phyloP scores from a whole-genome alignment of 1,139 yeast genomes.

The Suhomyces panamericanus region DNA sequence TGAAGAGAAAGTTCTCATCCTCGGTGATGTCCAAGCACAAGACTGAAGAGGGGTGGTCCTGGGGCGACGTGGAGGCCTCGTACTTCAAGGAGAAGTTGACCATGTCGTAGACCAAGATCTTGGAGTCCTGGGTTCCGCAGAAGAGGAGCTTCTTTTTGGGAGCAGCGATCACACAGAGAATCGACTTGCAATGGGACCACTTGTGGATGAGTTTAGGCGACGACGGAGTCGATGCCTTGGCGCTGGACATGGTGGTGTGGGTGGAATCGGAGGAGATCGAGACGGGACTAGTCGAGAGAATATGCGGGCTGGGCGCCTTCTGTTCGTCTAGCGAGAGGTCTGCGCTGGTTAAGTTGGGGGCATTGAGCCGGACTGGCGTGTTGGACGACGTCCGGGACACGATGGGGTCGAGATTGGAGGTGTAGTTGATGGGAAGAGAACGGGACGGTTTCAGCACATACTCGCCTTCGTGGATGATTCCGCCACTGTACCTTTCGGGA shows the following conservation, averaged over 20 bases:
- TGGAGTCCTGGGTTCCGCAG: constrained; percentile 95
- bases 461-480: constrained; percentile 38
- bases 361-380: constrained; percentile 25
- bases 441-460: constrained; percentile 28
- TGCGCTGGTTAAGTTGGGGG: constrained; percentile 19
- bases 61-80: constrained; percentile 31
- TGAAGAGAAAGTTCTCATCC: constrained; percentile 64
- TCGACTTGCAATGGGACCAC: constrained; percentile 75
- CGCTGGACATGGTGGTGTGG: neutral
- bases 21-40: constrained; percentile 61
- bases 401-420: constrained; percentile 21
- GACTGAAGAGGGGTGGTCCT: constrained; percentile 72
- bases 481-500: constrained; percentile 11
- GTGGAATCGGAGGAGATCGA: constrained; percentile 5
- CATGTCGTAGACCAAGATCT: constrained; percentile 70
- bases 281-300: constrained; percentile 3
- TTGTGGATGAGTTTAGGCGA: constrained; percentile 48
- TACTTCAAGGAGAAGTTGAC: constrained; percentile 56
- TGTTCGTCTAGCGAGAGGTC: constrained; percentile 4
- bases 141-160: constrained; percentile 60
- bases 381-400: constrained; percentile 9
- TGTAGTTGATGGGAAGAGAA: constrained; percentile 31
- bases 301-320: neutral
- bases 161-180: constrained; percentile 74
- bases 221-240: neutral